Evolutionary conservation across 306 rosid genomes (phyloP).

Genomic region (Trichosanthes truncata): DNA sequence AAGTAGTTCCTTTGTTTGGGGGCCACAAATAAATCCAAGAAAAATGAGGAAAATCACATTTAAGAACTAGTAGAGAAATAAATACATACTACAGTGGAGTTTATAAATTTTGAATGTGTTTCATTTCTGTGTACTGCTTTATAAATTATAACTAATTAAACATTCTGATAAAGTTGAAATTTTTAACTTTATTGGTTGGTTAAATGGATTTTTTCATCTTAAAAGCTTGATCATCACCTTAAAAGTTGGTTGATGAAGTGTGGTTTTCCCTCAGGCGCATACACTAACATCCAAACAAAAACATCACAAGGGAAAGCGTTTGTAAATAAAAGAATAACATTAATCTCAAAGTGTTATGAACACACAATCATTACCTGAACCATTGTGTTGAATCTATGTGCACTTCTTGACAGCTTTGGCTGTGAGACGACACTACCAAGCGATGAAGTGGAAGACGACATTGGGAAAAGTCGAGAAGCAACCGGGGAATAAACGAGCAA

Average conservation of each 20-base stretch:
- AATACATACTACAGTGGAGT: not conserved
- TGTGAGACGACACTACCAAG: constrained; percentile 21
- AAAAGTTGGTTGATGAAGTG: not conserved
- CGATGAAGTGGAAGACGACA: constrained; percentile 34
- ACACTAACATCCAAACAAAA: not conserved
- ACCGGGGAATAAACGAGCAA: constrained; percentile 38
- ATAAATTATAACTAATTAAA: not conserved
- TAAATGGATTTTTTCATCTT: not conserved
- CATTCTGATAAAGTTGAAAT: not conserved
- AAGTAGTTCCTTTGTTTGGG: not conserved
- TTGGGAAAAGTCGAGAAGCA: constrained; percentile 25
- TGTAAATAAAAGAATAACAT: not conserved
- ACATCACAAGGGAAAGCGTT: not conserved
- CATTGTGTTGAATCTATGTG: constrained; percentile 68
- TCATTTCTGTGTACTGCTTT: not conserved
- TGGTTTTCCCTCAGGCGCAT: not conserved
- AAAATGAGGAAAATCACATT: not conserved
- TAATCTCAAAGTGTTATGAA: not conserved
- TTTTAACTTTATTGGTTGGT: not conserved
- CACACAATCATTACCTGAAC: constrained; percentile 47
- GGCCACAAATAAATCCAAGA: not conserved
- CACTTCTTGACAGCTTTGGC: constrained; percentile 77
- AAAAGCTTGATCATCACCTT: not conserved
- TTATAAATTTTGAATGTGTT: not conserved
- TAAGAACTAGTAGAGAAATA: not conserved